phyloP scores from a whole-genome alignment of 2,329 filamentous ascomycete species.

The Diaporthe vaccinii region DNA sequence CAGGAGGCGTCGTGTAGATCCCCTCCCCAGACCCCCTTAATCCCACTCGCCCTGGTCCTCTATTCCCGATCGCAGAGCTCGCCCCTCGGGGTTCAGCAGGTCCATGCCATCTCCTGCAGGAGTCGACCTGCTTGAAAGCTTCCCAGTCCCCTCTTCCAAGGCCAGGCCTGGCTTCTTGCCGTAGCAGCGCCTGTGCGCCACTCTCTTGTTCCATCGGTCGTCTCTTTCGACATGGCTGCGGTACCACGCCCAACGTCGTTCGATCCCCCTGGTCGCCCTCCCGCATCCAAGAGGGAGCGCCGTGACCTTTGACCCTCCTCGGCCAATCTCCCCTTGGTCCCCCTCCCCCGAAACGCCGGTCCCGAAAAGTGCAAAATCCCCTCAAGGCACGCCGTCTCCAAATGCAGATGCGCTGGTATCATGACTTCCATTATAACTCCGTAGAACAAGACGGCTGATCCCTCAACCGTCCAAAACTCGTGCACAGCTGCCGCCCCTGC shows the following conservation, averaged over 20 bases:
- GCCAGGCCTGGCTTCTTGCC: not conserved
- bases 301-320: not conserved
- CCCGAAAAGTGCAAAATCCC: constrained; percentile 22
- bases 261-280: not conserved
- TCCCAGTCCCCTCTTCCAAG: too few relatives aligned
- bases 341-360: constrained; percentile 13
- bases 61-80: constrained; percentile 11
- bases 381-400: constrained; percentile 30
- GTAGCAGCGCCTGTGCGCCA: not conserved
- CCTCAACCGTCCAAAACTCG: not conserved
- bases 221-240: not conserved
- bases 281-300: not conserved
- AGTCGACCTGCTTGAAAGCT: constrained; percentile 11
- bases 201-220: not conserved
- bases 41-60: not conserved
- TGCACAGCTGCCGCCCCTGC: constrained; percentile 24
- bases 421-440: constrained; percentile 35
- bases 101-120: not conserved
- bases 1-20: not conserved
- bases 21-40: not conserved
- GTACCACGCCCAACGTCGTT: not conserved
- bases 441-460: constrained; percentile 18
- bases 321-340: not conserved
- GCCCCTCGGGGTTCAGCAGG: not conserved
- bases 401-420: constrained; percentile 34